Base-by-base conservation (phyloP, 148 eudicot genomes). In the Linanthus parryae region DNA sequence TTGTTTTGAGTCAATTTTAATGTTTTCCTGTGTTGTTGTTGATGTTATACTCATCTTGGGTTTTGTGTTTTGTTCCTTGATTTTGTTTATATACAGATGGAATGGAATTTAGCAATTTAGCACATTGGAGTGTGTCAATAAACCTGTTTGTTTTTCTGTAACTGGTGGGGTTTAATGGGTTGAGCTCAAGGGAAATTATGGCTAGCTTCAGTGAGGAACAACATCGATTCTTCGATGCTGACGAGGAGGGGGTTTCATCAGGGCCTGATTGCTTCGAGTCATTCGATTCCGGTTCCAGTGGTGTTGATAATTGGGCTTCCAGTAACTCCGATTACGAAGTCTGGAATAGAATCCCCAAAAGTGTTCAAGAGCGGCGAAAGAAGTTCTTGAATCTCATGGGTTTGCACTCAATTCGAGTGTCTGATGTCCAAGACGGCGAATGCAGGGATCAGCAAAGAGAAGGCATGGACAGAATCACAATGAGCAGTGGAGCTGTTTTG, bases 281-380 rank as follows among this genome's bases (percentile, higher is more conserved):
- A 7, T 49, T 17, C 7, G 51, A 43, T 44, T 58, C 39, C 27
- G 42, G 36, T 39, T 21, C 44, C 21, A n/a, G n/a, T n/a, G 64
- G 51, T 28, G 57, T 43, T 10, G 52, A 64, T 14, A 38, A 34
- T 39, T 64, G 44, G 39, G 63, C 38, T 7, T 63, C 67, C 10
- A 62, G 44, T 54, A 70, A 64, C 63, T 48, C 57, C 9, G 66
- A 67, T 27, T 88, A 75, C 54, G 85, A 80, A 63, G 39, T 84
- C 43, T 88, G 96, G 96, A 52, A 75, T 33, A 69, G 64, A 44
- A 71, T 69, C 35, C 92, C 84, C 2, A 56, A 29, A 38, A 88
- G 96, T 60, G 81, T 94, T 57, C 62, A 75, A 20, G 74, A 91
- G 34, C 83, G 99, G 44, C 72, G 96, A 0, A 74, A 72, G 42